These are phyloP conservation scores for Cynara cardunculus DNA, from an alignment of 129 eudicot genomes.

Conservation along the genomic window DNA sequence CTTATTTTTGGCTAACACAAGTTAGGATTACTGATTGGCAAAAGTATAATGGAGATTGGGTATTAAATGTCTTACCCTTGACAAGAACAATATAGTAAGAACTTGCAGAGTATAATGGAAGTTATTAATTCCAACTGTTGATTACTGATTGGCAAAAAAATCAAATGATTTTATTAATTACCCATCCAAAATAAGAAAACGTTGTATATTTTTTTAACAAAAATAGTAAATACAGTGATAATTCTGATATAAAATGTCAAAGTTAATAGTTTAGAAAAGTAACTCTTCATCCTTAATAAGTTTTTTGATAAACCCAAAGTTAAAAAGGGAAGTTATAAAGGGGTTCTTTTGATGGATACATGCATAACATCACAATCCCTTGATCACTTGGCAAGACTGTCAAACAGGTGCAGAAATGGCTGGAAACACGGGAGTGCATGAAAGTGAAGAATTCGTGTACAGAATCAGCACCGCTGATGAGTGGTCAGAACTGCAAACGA, in stretches of 20 bases:
- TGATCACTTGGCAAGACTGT: background rate
- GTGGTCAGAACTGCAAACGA: constrained; percentile 59
- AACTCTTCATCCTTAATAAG: background rate
- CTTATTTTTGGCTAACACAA: background rate
- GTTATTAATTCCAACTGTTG: background rate
- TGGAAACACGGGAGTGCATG: constrained; percentile 18
- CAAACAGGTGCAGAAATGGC: constrained; percentile 24
- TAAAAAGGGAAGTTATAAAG: too few relatives aligned
- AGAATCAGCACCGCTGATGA: constrained; percentile 78
- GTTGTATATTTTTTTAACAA: background rate
- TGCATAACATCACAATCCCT: background rate
- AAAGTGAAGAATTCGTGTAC: constrained; percentile 55
- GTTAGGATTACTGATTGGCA: too few relatives aligned
- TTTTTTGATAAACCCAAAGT: background rate
- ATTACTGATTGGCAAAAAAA: background rate
- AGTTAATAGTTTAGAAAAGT: background rate
- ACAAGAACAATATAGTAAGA: background rate
- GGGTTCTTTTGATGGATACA: background rate
- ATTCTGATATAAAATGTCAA: background rate
- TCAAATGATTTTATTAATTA: background rate
- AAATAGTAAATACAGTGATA: background rate
- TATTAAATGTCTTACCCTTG: too few relatives aligned
- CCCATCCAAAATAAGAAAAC: background rate
- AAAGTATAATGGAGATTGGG: background rate
- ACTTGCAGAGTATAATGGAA: background rate